Evolutionary conservation across 805 yeast genomes (phyloP), one percentile per base, ranked within the genome.

Genomic region (Clavispora santaluciae): DNA sequence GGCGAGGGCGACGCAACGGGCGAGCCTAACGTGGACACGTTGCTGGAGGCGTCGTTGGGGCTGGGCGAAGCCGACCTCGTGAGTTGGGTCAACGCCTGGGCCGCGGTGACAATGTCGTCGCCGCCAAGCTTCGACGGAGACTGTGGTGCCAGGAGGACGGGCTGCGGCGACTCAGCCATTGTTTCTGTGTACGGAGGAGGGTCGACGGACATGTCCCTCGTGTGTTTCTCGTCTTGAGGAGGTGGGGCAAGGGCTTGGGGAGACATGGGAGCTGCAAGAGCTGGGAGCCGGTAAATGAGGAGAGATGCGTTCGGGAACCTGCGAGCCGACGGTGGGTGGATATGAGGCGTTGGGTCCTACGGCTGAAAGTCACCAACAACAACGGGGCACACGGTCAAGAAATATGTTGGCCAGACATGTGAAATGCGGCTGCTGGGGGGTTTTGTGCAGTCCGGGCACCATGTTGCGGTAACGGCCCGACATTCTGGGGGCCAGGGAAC

Each of bases 31-130:
- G 43, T 37, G 36, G 49, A 43, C 9, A 44, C 25, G 36, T 22
- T 18, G 21, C 40, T 24, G 23, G 41, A 28, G 7, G 22, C 39
- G 26, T 41, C 47, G 20, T 38, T 30, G 8, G 54, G 42, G 1
- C 58, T 50, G 8, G 64, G 55, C 5, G 60, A 45, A 1, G 51
- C 50, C 8, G 48, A 40, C 29, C 46, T 50, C 22, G 61, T 66
- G 34, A 69, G 59, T 41, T 60, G 61, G 6, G 75, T 61, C 35
- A 70, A 57, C 1, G 68, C 72, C 41, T 68, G 70, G 9, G 74
- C 75, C 0, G 72, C 71, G 7, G 60, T 51, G 6, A 66, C 67
- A 29, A 65, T 38, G 23, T 62, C 69, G 17, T 56, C 61, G 24
- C 38, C 36, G 5, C 28, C 28, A 2, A 21, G 12, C 11, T 22